These are phyloP conservation scores for Danielia oregonensis DNA, from an alignment of 805 yeast species.

Conservation along the genomic window DNA sequence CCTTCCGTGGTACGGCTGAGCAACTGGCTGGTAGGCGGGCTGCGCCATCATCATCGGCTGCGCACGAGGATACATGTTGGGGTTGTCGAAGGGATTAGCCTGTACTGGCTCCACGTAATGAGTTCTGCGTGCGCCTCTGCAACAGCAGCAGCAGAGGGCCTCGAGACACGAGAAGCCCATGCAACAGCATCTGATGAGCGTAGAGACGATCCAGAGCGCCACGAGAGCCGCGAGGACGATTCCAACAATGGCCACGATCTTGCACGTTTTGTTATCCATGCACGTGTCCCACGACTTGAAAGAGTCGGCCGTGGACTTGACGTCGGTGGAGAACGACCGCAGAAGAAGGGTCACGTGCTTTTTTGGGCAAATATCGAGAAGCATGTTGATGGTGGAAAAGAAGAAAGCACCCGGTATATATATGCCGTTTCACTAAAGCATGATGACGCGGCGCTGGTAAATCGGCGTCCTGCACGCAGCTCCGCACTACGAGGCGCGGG, in stretches of 20 bases:
- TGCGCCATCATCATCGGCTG: conserved; percentile 12
- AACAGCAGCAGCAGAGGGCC: conserved; percentile 48
- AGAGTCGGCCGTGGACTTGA: conserved; percentile 41
- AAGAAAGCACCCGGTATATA: background rate
- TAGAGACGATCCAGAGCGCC: conserved; percentile 52
- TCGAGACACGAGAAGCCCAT: conserved; percentile 47
- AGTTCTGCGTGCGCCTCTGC: conserved; percentile 22
- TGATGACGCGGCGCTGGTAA: too few relatives aligned
- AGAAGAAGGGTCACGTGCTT: too few relatives aligned
- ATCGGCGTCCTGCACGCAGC: too few relatives aligned
- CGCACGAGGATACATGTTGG: conserved; percentile 32
- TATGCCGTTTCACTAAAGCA: background rate
- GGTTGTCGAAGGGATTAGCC: conserved; percentile 19
- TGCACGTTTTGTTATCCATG: conserved; percentile 74
- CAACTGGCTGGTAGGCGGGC: conserved; percentile 12
- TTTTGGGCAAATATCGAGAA: conserved; percentile 11
- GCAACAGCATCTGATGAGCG: conserved; percentile 53
- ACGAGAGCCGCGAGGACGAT: conserved; percentile 56
- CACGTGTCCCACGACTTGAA: conserved; percentile 74
- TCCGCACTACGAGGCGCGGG: too few relatives aligned
- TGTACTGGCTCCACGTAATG: conserved; percentile 17
- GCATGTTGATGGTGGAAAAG: too few relatives aligned
- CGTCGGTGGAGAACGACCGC: conserved; percentile 11
- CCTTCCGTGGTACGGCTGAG: conserved; percentile 4
- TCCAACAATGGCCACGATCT: conserved; percentile 71